These are phyloP conservation scores for Globisporangium nagaii DNA, from an alignment of 352 stramenopile genomes.

Conservation along the genomic window DNA sequence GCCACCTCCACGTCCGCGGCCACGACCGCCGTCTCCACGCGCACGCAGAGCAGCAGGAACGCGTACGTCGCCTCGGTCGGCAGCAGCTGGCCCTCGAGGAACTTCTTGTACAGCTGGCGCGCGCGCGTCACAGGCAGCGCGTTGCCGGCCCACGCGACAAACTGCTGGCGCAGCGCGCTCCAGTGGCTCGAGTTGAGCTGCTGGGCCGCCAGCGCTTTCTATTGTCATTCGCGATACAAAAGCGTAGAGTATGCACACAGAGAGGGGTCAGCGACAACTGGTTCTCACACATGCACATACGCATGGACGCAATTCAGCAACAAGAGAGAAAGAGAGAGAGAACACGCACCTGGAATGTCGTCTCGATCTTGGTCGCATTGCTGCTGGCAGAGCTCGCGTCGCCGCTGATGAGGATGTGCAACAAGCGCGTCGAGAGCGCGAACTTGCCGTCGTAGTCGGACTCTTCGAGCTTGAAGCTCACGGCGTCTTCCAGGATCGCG, in stretches of 20 bases:
- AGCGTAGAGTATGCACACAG: not conserved
- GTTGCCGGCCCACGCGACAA: constrained; percentile 49
- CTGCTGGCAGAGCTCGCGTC: constrained; percentile 1
- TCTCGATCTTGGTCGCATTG: constrained; percentile 30
- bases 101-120: constrained; percentile 58
- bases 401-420: constrained; percentile 47
- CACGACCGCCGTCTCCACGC: constrained; percentile 53
- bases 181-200: constrained; percentile 43
- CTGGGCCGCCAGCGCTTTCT: constrained; percentile 43
- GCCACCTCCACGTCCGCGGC: constrained; percentile 22
- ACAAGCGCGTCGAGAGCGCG: constrained; percentile 37
- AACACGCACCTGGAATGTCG: constrained; percentile 39
- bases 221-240: no score
- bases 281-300: no score
- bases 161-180: constrained; percentile 54
- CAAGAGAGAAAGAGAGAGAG: no score
- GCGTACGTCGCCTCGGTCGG: constrained; percentile 47
- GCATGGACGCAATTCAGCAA: no score
- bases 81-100: constrained; percentile 66
- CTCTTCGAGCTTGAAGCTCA: constrained; percentile 27
- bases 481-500: constrained; percentile 42
- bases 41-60: constrained; percentile 66
- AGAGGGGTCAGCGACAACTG: not conserved
- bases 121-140: constrained; percentile 28
- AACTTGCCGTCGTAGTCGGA: constrained; percentile 42